phyloP scores from a whole-genome alignment of 192 early-diverging fungal genomes.

The Backusella liffmaniae region DNA sequence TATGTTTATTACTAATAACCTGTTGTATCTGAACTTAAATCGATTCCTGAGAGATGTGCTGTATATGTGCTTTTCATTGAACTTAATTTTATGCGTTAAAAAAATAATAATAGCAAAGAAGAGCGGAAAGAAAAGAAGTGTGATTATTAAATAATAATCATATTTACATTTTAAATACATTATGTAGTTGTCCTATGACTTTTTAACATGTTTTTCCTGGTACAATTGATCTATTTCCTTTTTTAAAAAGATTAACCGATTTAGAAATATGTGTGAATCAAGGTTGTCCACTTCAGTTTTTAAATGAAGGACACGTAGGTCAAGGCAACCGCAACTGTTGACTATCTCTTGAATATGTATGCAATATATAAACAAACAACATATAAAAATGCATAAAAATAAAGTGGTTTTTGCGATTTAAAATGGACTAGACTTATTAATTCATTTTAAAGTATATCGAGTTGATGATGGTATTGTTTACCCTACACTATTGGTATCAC shows the following conservation, averaged over 20 bases:
- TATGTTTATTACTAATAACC: neutral
- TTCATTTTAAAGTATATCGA: neutral
- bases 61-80: neutral
- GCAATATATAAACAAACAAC: neutral
- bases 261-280: neutral
- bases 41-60: neutral
- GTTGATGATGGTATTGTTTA: neutral
- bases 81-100: neutral
- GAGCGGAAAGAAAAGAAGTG: neutral
- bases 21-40: neutral
- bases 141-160: neutral
- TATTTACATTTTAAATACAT: neutral
- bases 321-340: neutral
- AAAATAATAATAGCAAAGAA: neutral
- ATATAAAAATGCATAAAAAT: neutral
- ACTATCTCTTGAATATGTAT: neutral
- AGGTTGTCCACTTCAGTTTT: neutral
- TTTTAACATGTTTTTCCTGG: neutral
- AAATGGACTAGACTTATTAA: neutral
- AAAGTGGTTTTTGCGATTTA: neutral
- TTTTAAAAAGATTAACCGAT: neutral
- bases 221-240: neutral
- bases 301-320: neutral
- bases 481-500: neutral
- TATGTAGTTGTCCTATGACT: slow-evolving; percentile 1